phyloP scores from a whole-genome alignment of 202 grass and related monocot genomes.

The Bolboschoenoplectus hybrid region DNA sequence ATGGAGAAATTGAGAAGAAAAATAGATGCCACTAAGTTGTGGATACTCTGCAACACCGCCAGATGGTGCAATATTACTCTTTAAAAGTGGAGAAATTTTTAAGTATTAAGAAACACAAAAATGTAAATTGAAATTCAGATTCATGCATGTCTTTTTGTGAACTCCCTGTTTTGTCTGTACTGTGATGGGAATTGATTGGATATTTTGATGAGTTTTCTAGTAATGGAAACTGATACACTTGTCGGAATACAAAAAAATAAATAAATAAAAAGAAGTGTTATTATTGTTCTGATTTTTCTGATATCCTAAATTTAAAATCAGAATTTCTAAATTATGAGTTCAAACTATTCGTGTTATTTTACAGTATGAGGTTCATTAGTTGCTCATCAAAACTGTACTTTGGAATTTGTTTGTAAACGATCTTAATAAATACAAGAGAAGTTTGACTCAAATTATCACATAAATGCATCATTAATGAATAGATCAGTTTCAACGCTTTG shows the following conservation, averaged over 20 bases:
- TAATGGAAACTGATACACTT: neutral
- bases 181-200: neutral
- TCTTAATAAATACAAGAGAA: neutral
- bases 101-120: neutral
- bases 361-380: neutral
- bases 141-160: neutral
- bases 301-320: neutral
- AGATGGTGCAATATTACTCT: neutral
- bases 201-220: neutral
- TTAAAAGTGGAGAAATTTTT: neutral
- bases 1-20: slow-evolving; percentile 11
- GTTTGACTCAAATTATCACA: neutral
- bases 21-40: slow-evolving; percentile 16
- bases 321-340: neutral
- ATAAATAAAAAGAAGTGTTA: neutral
- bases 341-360: neutral
- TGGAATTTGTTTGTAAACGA: neutral
- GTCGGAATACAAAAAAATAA: too few species aligned
- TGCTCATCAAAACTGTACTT: neutral
- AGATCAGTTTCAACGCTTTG: neutral
- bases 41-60: neutral
- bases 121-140: neutral
- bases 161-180: slow-evolving; percentile 8
- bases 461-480: neutral
- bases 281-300: neutral